Conservation (phyloP, 495 filamentous ascomycete genomes). For the Neurospora terricola region DNA sequence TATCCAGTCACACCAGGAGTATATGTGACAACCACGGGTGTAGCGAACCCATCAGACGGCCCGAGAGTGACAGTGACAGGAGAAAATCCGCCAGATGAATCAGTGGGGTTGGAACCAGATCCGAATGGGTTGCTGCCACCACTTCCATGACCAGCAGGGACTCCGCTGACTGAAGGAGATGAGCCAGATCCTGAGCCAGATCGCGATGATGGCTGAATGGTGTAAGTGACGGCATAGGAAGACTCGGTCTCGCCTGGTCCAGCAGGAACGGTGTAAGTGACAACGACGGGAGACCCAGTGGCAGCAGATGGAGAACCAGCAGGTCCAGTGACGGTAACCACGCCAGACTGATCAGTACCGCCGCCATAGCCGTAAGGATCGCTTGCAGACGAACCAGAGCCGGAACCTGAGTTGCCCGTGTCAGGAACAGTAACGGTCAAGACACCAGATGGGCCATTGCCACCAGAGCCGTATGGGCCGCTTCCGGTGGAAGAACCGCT, state of each 20-base stretch:
- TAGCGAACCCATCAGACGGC: slow-evolving; percentile 2
- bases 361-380: not conserved
- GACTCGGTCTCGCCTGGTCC: not conserved
- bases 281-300: slow-evolving; percentile 1
- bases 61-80: slow-evolving; percentile 4
- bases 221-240: slow-evolving; percentile 17
- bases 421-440: slow-evolving; percentile 3
- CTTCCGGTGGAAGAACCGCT: not conserved
- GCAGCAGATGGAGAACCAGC: not conserved
- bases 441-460: not conserved
- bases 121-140: not conserved
- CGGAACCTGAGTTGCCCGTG: not conserved
- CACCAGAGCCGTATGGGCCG: not conserved
- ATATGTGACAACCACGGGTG: slow-evolving; percentile 8
- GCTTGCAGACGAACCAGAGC: slow-evolving; percentile 1
- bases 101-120: not conserved
- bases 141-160: slow-evolving; percentile 2
- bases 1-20: not conserved
- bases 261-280: slow-evolving; percentile 15
- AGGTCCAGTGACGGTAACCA: slow-evolving; percentile 5
- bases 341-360: not conserved
- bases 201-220: not conserved
- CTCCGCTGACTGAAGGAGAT: not conserved
- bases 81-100: not conserved
- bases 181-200: not conserved